phyloP scores from a whole-genome alignment of 306 rosid species.

The Trifolium dubium region DNA sequence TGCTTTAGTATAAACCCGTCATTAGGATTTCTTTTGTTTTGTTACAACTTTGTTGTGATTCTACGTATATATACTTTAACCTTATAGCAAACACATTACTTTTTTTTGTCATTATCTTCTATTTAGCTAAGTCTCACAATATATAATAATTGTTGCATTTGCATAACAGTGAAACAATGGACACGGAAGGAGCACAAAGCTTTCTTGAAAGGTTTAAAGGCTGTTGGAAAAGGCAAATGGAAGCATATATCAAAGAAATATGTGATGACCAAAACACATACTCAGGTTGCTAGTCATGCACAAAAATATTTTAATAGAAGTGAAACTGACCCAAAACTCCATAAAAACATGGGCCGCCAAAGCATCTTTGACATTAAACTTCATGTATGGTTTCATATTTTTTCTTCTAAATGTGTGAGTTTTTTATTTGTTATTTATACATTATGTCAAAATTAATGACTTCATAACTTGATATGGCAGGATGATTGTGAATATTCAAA shows the following conservation, averaged over 20 bases:
- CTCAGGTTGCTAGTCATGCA: conserved; percentile 79
- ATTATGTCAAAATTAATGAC: neutral
- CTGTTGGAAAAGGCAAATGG: conserved; percentile 68
- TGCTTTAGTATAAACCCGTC: too few relatives aligned
- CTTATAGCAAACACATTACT: too few relatives aligned
- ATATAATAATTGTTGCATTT: too few relatives aligned
- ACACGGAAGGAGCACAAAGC: conserved; percentile 56
- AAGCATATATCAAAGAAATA: conserved; percentile 58
- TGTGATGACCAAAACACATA: conserved; percentile 60
- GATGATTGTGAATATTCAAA: neutral
- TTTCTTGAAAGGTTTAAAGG: conserved; percentile 58
- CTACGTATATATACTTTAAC: too few relatives aligned
- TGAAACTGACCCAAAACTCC: too few relatives aligned
- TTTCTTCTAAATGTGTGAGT: neutral
- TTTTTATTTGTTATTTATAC: neutral
- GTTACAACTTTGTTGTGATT: too few relatives aligned
- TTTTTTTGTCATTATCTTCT: too few relatives aligned
- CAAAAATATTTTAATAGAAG: conserved; percentile 44
- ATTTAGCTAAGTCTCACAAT: too few relatives aligned
- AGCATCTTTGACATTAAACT: neutral
- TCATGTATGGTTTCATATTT: neutral
- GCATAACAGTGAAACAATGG: conserved; percentile 58
- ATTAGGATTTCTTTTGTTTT: too few relatives aligned
- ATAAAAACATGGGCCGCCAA: too few relatives aligned
- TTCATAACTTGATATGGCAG: neutral